Evolutionary conservation across 2,329 filamentous ascomycete species (phyloP).

Genomic region (Stylonectria norvegica): DNA sequence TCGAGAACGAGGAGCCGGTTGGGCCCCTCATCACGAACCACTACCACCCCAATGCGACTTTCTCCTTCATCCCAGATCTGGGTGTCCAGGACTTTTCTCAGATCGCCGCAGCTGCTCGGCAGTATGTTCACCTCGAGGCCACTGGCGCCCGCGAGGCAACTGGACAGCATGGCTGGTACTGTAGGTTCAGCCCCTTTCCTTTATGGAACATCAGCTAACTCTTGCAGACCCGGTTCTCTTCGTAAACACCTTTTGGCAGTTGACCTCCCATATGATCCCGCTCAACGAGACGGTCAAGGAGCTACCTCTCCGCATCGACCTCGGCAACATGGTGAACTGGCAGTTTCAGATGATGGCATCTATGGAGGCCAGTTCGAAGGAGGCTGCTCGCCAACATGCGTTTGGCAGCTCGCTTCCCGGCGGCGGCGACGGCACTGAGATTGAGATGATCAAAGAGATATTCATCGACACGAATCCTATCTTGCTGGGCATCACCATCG

Average conservation of each 20-base stretch:
- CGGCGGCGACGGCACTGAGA: conserved; percentile 85
- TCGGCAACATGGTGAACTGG: conserved; percentile 81
- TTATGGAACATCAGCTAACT: conserved; percentile 14
- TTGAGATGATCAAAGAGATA: conserved; percentile 96
- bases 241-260: conserved; percentile 96
- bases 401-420: conserved; percentile 67
- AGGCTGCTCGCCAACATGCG: conserved; percentile 74
- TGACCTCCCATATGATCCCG: conserved; percentile 84
- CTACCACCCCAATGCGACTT: conserved; percentile 92
- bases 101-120: conserved; percentile 69
- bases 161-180: conserved; percentile 91
- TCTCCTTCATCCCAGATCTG: conserved; percentile 79
- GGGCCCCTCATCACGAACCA: conserved; percentile 76
- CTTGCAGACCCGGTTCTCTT: conserved; percentile 70
- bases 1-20: conserved; percentile 51
- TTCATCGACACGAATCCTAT: conserved; percentile 92
- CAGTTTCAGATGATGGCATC: conserved; percentile 83
- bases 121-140: conserved; percentile 75
- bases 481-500: conserved; percentile 76
- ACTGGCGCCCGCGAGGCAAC: conserved; percentile 77
- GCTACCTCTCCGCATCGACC: conserved; percentile 76
- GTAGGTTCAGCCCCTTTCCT: conserved; percentile 32
- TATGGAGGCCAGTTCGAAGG: conserved; percentile 83
- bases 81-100: conserved; percentile 65
- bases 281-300: conserved; percentile 85